Evolutionary conservation across 2,329 filamentous ascomycete genomes (phyloP), one percentile per base, ranked within the genome.

Genomic region (Curvularia sp.): DNA sequence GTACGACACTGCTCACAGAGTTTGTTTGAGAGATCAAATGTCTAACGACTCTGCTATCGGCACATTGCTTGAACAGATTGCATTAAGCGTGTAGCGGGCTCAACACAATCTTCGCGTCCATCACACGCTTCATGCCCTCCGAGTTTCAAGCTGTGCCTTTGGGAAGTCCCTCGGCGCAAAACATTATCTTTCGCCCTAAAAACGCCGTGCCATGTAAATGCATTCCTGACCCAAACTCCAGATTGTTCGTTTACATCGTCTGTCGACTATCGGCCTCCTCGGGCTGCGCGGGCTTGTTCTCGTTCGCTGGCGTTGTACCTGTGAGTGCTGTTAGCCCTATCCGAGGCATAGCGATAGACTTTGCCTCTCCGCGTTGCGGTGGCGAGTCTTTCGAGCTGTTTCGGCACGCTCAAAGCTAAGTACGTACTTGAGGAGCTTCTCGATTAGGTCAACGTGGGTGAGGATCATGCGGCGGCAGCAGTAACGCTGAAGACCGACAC

Each of bases 391-490:
- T 32, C 47, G 53, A 48, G 57, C 58, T 15, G 47, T 39, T 12
- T 49, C 45, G 32, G 52, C 47, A 21, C 47, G 49, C 28, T 71
- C 67, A 39, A 51, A 54, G 34, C 49, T 56, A 53, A 66, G 64
- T n/a, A 72, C 73, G 65, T 76, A 78, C 74, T 78, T 78, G 63
- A 99, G 87, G 49, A 99, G 87, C 82, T 99, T 99, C 84, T 99
- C 95, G 71, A 99, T 97, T 62, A 99, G 84, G 78, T 99, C 95
- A 72, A 99, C 95, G 80, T 99, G 95, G 59, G 95, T 99, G 91
- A 99, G 97, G 79, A 99, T 88, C 95, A 99, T 99, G 74, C 95
- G 90, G 70, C 95, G 91, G 83, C 95, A 99, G 86, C 95, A 99
- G 83, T 99, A 99, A 70, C 95, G 88, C 80, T 92, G 94, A 74